A percentile compares a stretch with the other conserved stretches of the same genome.
Evolutionary conservation across 345 rosid species (phyloP).

Genomic region (Euphorbia peplus): DNA sequence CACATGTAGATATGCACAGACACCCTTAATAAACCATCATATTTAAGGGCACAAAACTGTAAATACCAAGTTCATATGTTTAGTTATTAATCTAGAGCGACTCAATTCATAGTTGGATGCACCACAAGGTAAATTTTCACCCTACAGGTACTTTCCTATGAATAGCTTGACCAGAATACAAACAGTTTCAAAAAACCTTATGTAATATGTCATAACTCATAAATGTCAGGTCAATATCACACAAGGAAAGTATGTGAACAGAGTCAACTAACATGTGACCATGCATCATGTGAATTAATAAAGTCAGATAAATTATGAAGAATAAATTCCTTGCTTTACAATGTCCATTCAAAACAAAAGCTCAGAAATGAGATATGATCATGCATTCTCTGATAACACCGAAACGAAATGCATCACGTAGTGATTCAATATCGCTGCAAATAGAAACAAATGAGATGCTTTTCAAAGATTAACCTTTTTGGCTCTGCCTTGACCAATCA

Average conservation of each 20-base stretch:
- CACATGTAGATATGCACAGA: background rate
- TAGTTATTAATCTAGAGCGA: background rate
- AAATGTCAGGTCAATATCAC: background rate
- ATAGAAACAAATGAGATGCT: background rate
- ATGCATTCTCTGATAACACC: background rate
- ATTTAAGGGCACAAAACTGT: background rate
- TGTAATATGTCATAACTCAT: background rate
- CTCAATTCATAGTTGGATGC: background rate
- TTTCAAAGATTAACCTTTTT: slow-evolving; percentile 54
- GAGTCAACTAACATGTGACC: background rate
- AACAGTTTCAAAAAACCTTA: background rate
- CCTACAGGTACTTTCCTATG: background rate
- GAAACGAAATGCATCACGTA: background rate
- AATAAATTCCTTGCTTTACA: background rate
- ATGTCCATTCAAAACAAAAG: background rate
- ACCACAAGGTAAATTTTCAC: background rate
- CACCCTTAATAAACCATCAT: background rate
- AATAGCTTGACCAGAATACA: background rate
- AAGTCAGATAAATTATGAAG: background rate
- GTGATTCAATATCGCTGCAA: background rate
- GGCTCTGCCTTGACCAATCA: slow-evolving; percentile 77
- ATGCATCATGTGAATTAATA: background rate
- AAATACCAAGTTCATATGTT: background rate
- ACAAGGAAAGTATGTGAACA: background rate
- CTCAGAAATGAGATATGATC: background rate